Evolutionary conservation across 164 flowering plant genomes (phyloP), one percentile per base, ranked within the genome.

Genomic region (Tetracentron sinense): DNA sequence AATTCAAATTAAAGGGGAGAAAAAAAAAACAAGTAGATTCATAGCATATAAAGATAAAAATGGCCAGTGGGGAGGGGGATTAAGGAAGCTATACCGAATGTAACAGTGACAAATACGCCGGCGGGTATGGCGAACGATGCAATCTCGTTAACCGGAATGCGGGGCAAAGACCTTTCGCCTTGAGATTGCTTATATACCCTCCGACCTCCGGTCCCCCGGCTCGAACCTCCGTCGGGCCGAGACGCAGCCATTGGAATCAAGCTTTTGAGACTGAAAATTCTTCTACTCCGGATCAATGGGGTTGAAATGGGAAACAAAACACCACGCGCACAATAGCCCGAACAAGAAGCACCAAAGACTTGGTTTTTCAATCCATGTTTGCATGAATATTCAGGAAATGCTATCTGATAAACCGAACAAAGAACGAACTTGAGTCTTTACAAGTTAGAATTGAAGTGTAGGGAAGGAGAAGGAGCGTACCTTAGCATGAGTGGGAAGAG

Each of bases 161-260:
- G 22, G 7, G 77, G 55, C 15, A 62, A 61, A 2, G 73, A 21
- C 10, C 60, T 50, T 66, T 73, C 73, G 20, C 59, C 67, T 76
- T 90, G 92, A 58, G 90, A 74, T 67, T 86, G 70, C 66, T 58
- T 75, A 53, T 86, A 88, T 15, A 80, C 94, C 61, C 79, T 81
- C 46, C 90, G 74, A 58, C 80, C 58, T n/a, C 72, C 57, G 0
- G 66, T n/a, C 49, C 67, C n/a, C 55, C 73, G 69, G 25, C 72
- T 62, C n/a, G 82, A 57, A 58, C 63, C 56, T 25, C 74, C 72
- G 21, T 22, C 69, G 16, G 69, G 48, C 17, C 68, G 16, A 22
- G 81, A 61, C 25, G 80, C 76, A 2, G 82, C 83, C 66, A 46
- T 74, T 11, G 78, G 59, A 25, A 66, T 74, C 56, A 72, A 61